Conservation (phyloP, 306 rosid species). For the Prunus dulcis region DNA sequence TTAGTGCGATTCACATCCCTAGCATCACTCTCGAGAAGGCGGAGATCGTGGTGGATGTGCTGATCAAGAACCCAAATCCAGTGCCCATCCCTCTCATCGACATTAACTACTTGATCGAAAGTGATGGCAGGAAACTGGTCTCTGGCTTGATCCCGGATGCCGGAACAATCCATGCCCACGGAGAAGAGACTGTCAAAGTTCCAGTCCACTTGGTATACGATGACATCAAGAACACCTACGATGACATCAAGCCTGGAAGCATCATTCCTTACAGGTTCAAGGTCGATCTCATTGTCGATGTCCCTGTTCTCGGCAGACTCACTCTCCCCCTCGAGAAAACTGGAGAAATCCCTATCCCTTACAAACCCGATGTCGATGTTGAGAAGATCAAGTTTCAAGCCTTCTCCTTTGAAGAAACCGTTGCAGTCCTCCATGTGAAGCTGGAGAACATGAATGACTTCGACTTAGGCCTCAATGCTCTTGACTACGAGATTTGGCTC, state of each 20-base stretch:
- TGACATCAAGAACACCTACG: conserved; percentile 74
- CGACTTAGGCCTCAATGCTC: conserved; percentile 66
- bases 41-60: conserved; percentile 80
- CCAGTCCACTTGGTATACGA: conserved; percentile 69
- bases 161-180: conserved; percentile 83
- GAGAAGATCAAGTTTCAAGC: conserved; percentile 73
- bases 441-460: conserved; percentile 94
- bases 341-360: conserved; percentile 91
- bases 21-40: conserved; percentile 61
- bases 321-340: conserved; percentile 88
- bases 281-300: conserved; percentile 83
- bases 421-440: conserved; percentile 80
- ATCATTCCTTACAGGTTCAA: conserved; percentile 74
- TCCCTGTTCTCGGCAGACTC: conserved; percentile 78
- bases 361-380: conserved; percentile 89
- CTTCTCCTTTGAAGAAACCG: conserved; percentile 84
- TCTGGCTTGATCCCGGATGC: conserved; percentile 95
- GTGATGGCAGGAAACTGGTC: conserved; percentile 82
- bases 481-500: conserved; percentile 89
- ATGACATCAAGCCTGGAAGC: conserved; percentile 76
- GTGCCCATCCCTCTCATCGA: conserved; percentile 89
- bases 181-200: conserved; percentile 76
- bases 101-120: conserved; percentile 78
- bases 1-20: conserved; percentile 62
- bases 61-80: conserved; percentile 84